phyloP scores from a whole-genome alignment of 495 filamentous ascomycete genomes.

The Gamarada debralockiae region DNA sequence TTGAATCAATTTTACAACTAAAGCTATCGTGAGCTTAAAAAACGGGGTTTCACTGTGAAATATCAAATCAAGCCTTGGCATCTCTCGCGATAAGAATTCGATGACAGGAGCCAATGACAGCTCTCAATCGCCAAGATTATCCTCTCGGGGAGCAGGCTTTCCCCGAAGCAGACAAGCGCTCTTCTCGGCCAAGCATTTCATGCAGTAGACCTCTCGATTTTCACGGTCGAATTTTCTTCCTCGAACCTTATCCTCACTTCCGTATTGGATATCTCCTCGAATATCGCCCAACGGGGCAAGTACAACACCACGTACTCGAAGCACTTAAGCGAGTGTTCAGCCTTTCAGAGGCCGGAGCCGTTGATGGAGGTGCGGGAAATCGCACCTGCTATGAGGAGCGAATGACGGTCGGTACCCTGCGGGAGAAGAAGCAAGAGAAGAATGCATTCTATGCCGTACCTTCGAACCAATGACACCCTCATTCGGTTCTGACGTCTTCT shows the following conservation, averaged over 20 bases:
- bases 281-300: too few relatives aligned
- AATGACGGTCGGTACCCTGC: too few relatives aligned
- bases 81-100: background rate
- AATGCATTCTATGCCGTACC: too few relatives aligned
- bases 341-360: too few relatives aligned
- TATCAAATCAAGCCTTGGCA: background rate
- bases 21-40: background rate
- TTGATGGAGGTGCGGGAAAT: too few relatives aligned
- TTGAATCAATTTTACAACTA: too few relatives aligned
- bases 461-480: too few relatives aligned
- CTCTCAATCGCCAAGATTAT: background rate
- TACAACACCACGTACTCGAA: background rate
- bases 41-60: background rate
- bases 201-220: background rate
- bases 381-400: too few relatives aligned
- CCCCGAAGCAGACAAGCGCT: background rate
- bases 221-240: background rate
- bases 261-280: background rate
- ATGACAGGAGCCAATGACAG: slow-evolving; percentile 14
- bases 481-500: too few relatives aligned
- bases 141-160: background rate
- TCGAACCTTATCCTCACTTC: background rate
- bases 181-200: background rate
- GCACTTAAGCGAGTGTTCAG: background rate
- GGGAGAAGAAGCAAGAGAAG: too few relatives aligned